Evolutionary conservation across 805 yeast genomes (phyloP).

Genomic region (Candida caryicola): DNA sequence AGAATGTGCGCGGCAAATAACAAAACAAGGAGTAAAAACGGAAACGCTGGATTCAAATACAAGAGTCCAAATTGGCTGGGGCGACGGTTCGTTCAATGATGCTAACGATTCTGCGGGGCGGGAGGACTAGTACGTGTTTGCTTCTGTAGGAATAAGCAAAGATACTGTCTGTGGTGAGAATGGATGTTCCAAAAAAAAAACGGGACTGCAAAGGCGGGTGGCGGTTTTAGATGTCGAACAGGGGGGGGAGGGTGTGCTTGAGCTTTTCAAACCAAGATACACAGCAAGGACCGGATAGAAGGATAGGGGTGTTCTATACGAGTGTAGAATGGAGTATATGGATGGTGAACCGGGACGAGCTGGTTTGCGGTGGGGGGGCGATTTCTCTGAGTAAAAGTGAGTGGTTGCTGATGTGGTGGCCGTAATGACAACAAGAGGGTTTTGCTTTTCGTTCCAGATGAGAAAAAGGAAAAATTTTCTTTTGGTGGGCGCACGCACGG

Average conservation of each 20-base stretch:
- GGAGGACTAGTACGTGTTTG: no score
- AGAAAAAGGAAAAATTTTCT: slow-evolving; percentile 5
- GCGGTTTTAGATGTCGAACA: neutral
- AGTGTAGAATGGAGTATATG: neutral
- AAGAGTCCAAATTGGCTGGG: no score
- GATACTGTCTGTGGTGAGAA: no score
- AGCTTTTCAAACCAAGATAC: no score
- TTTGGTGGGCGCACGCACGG: slow-evolving; percentile 4
- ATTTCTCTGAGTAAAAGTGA: neutral
- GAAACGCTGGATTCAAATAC: neutral
- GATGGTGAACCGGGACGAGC: neutral
- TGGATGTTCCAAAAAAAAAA: no score
- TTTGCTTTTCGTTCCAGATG: slow-evolving; percentile 1
- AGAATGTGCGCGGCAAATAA: neutral
- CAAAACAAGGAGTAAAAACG: neutral
- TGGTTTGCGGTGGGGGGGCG: no score
- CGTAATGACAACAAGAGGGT: slow-evolving; percentile 6
- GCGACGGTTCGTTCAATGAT: no score
- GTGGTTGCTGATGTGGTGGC: neutral
- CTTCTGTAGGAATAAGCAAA: no score
- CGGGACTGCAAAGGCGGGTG: neutral
- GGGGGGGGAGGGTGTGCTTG: neutral
- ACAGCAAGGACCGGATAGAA: no score
- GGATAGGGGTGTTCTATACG: neutral
- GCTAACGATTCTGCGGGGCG: no score